These are phyloP conservation scores for Aegilops tauschii DNA, from an alignment of 176 grass and related monocot genomes.

Conservation along the genomic window DNA sequence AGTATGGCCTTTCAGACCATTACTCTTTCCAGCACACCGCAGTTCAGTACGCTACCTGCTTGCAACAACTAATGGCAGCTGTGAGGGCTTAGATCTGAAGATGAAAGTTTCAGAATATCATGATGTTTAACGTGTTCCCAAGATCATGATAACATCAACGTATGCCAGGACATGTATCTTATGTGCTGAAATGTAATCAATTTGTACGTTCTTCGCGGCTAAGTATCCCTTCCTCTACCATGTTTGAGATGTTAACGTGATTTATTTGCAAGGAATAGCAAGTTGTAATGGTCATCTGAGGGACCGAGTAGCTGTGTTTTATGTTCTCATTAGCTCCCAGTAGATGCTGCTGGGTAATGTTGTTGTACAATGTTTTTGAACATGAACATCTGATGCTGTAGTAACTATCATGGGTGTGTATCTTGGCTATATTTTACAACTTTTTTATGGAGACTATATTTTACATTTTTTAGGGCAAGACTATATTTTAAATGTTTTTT, in stretches of 20 bases:
- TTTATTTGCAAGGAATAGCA: background rate
- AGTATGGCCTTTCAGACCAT: constrained; percentile 70
- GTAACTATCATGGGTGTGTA: too few species aligned
- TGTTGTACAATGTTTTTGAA: background rate
- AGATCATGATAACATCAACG: background rate
- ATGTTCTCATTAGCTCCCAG: background rate
- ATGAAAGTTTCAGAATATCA: background rate
- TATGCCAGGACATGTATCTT: background rate
- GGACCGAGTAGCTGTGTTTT: background rate
- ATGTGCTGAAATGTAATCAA: background rate
- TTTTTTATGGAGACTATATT: too few species aligned
- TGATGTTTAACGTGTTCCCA: constrained; percentile 1
- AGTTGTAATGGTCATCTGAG: background rate
- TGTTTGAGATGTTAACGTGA: background rate
- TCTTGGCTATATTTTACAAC: background rate
- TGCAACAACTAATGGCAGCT: constrained; percentile 64
- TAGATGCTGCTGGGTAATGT: background rate
- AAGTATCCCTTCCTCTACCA: background rate
- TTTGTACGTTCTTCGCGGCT: background rate
- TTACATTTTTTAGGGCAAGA: too few species aligned
- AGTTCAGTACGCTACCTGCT: constrained; percentile 68
- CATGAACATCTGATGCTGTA: background rate
- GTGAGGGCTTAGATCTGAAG: constrained; percentile 34
- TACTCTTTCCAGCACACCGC: constrained; percentile 86
- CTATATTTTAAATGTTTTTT: too few species aligned